Base-by-base conservation (phyloP, 768 basidiomycete species). In the Mycena kentingensis region DNA sequence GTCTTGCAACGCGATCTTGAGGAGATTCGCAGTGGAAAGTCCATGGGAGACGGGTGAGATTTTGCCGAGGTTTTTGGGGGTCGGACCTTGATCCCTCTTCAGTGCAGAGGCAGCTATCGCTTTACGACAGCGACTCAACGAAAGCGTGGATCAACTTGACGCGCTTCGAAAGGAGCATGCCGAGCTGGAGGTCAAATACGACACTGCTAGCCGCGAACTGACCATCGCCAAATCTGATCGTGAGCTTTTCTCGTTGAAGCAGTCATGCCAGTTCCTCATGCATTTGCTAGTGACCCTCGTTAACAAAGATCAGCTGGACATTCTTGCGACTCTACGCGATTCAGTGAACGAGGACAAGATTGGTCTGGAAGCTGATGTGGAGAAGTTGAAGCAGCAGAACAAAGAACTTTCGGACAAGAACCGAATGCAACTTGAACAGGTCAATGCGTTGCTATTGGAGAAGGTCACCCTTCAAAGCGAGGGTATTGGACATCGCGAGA, bases 291-390 rank as follows among this genome's bases (percentile, higher is more conserved):
- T 98, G 63, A 89, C 83, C 38, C 79, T 98, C 37, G 88, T 98
- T 38, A 90, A 93, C 74, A 93, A 91, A 67, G 93, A 97, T 65
- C 93, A 98, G 66, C 74, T 94, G 19, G 94, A 95, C 46, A 93
- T 95, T 52, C 84, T 98, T 27, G 79, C 85, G 2, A 84, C 84
- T 5, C 73, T 97, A 24, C 85, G 95, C 35, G 91, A 93, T 52
- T 93, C 90, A 2, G 90, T 96, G 36, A 88, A 87, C 64, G 87
- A 90, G 65, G 95, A 98, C 69, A 93, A 93, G 68, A 77, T 78
- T 12, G 80, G 74, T 13, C 77, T 95, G 10, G 89, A 90, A 63
- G 73, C 72, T 2, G 89, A 95, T 49, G 68, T 89, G 29, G 78
- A 78, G 24, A 76, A 76, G 29, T 68, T 93, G 35, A 81, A 78